Evolutionary conservation across 345 rosid species (phyloP).

Genomic region (Bruguiera parviflora): DNA sequence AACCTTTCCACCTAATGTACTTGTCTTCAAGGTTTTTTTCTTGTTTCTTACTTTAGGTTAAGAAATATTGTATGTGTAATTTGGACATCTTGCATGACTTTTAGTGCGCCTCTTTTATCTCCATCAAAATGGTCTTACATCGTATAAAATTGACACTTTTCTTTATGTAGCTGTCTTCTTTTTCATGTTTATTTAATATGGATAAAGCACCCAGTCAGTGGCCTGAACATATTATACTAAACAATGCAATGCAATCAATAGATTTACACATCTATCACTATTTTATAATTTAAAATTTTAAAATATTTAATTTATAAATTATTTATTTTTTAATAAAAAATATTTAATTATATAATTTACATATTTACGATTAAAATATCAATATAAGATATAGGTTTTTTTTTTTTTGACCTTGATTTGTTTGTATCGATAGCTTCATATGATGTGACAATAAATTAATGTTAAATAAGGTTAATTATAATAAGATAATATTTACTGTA

Average conservation of each 20-base stretch:
- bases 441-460: constrained; percentile 15
- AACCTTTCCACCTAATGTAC: constrained; percentile 13
- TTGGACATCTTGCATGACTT: constrained; percentile 2
- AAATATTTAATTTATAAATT: no score
- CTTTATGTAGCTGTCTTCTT: constrained; percentile 5
- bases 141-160: not conserved
- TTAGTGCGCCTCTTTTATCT: not conserved
- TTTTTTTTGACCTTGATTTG: constrained; percentile 18
- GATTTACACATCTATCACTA: not conserved
- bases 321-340: no score
- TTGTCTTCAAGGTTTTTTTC: constrained; percentile 30
- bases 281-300: no score
- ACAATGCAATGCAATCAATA: constrained; percentile 10
- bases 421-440: constrained; percentile 8
- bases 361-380: no score
- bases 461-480: not conserved
- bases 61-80: not conserved
- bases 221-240: constrained; percentile 11
- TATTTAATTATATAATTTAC: no score
- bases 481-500: not conserved
- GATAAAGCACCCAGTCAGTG: constrained; percentile 17
- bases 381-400: no score
- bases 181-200: constrained; percentile 13
- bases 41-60: constrained; percentile 9
- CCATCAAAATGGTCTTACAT: not conserved